A percentile compares a stretch with the other conserved stretches of the same genome.
Evolutionary conservation across 345 rosid genomes (phyloP).

Genomic region (Populus simonii): DNA sequence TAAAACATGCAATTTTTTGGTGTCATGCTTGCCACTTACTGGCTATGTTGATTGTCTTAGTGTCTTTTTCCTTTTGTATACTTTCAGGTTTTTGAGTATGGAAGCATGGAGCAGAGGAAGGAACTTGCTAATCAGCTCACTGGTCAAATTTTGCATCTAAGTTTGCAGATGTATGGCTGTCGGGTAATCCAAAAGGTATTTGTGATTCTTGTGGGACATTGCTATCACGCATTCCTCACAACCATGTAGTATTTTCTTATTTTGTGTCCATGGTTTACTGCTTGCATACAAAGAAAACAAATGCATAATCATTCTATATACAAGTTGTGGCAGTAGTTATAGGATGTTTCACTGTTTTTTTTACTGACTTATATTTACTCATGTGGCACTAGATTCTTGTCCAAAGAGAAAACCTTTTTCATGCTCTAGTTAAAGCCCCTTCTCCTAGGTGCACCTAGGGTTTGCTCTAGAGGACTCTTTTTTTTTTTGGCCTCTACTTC

Average conservation of each 20-base stretch:
- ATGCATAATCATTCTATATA: background rate
- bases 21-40: background rate
- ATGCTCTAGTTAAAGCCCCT: background rate
- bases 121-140: conserved; percentile 85
- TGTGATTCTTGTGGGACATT: background rate
- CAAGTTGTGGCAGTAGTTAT: background rate
- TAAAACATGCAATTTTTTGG: background rate
- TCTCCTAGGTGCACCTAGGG: background rate
- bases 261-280: background rate
- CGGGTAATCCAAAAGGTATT: conserved; percentile 97
- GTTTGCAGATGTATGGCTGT: conserved; percentile 99
- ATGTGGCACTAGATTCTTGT: background rate
- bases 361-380: background rate
- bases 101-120: conserved; percentile 77
- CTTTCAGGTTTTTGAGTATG: conserved; percentile 85
- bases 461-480: background rate
- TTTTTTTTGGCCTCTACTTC: background rate
- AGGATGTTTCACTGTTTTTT: background rate
- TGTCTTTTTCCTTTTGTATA: background rate
- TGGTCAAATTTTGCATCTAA: conserved; percentile 82
- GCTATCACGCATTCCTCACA: background rate
- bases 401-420: background rate
- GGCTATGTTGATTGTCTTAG: conserved; percentile 8
- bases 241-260: background rate
- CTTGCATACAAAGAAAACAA: background rate